A percentile compares a stretch with the other conserved stretches of the same genome.
These are phyloP conservation scores for Colletotrichum sp. DNA, from an alignment of 2,329 filamentous ascomycete species.

Conservation along the genomic window DNA sequence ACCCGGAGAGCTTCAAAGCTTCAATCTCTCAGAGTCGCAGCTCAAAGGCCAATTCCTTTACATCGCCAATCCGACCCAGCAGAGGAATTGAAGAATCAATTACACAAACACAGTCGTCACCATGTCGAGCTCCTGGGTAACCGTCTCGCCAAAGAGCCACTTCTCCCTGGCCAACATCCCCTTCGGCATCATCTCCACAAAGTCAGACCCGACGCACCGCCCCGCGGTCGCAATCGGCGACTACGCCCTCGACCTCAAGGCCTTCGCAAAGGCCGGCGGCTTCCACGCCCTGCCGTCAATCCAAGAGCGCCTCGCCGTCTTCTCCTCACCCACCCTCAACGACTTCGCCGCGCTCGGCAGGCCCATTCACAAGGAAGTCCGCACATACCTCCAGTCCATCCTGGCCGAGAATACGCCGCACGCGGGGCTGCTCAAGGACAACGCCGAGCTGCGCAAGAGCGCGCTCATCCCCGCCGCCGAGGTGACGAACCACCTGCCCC, in stretches of 20 bases:
- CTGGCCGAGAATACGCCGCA: constrained; percentile 57
- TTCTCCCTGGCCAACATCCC: constrained; percentile 85
- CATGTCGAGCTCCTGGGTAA: constrained; percentile 28
- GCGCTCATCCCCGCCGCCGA: constrained; percentile 39
- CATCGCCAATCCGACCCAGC: not conserved
- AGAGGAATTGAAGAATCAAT: not conserved
- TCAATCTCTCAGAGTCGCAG: not conserved
- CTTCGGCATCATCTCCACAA: constrained; percentile 79
- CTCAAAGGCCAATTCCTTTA: not conserved
- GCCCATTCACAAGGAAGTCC: constrained; percentile 71
- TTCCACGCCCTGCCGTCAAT: constrained; percentile 36
- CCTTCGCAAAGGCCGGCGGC: constrained; percentile 55
- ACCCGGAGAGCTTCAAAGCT: not conserved
- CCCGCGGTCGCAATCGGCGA: constrained; percentile 76
- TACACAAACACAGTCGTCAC: not conserved
- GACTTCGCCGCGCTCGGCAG: constrained; percentile 75
- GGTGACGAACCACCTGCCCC: constrained; percentile 73
- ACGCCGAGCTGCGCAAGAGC: constrained; percentile 32
- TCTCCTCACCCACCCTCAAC: constrained; percentile 64
- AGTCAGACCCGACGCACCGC: constrained; percentile 58
- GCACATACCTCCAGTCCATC: constrained; percentile 70
- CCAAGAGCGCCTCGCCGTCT: constrained; percentile 25
- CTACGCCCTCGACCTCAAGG: constrained; percentile 71
- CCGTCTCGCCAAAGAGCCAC: constrained; percentile 38
- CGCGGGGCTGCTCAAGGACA: constrained; percentile 38